phyloP scores from a whole-genome alignment of 2,329 filamentous ascomycete species.

The Neobulgaria alba region DNA sequence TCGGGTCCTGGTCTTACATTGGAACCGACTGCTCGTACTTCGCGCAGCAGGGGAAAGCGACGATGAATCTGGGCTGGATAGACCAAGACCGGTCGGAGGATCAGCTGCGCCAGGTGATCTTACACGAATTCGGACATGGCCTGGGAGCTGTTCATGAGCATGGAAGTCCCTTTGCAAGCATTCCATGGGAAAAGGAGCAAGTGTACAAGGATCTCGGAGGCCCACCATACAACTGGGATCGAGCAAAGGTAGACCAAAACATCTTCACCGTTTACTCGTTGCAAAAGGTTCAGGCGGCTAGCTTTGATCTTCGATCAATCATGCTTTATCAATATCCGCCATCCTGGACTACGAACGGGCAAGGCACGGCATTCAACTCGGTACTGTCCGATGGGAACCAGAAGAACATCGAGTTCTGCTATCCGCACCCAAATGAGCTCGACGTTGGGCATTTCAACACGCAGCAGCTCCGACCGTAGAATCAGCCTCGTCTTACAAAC shows the following conservation, averaged over 20 bases:
- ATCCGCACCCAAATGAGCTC: no score
- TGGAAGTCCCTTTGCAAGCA: neutral
- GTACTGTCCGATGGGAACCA: slow-evolving; percentile 4
- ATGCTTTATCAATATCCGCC: slow-evolving; percentile 5
- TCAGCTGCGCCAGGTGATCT: neutral
- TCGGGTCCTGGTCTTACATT: neutral
- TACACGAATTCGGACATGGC: neutral
- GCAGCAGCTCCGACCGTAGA: no score
- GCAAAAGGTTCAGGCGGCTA: neutral
- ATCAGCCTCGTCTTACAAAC: no score
- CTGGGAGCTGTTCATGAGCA: neutral
- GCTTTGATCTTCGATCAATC: neutral
- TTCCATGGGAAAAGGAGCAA: neutral
- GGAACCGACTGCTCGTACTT: neutral
- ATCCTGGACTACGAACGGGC: slow-evolving; percentile 3
- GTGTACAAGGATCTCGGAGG: neutral
- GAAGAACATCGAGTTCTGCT: neutral
- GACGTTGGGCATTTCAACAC: no score
- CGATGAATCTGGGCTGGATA: neutral
- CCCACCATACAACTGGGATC: no score
- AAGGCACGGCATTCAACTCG: slow-evolving; percentile 3
- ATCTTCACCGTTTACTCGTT: no score
- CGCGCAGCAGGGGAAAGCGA: neutral
- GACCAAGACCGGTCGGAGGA: neutral
- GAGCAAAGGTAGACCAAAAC: neutral